A percentile compares a stretch with the other conserved stretches of the same genome.
These are phyloP conservation scores for Pythium grandisporangium DNA, from an alignment of 352 stramenopile genomes.

Conservation along the genomic window DNA sequence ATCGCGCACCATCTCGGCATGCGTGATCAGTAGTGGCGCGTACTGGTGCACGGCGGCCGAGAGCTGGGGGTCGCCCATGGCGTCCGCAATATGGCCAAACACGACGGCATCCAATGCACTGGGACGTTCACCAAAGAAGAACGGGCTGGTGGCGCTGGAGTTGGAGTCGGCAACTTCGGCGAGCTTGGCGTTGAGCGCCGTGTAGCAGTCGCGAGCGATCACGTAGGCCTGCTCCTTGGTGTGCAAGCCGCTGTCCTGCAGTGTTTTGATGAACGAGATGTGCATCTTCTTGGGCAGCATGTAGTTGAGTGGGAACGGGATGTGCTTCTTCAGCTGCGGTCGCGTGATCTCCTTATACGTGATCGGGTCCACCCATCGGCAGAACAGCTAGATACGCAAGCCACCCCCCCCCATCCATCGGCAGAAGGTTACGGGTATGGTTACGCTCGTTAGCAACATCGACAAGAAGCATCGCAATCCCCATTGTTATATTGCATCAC, in stretches of 20 bases:
- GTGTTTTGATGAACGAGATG: slow-evolving; percentile 45
- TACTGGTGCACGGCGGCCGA: slow-evolving; percentile 62
- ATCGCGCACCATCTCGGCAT: slow-evolving; percentile 65
- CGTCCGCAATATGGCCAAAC: slow-evolving; percentile 79
- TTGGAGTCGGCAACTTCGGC: too few relatives aligned
- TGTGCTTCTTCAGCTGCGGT: slow-evolving; percentile 66
- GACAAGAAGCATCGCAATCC: too few relatives aligned
- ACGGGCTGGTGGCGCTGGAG: slow-evolving; percentile 31
- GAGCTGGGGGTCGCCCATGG: slow-evolving; percentile 64
- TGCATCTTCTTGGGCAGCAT: slow-evolving; percentile 84
- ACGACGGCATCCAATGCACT: slow-evolving; percentile 72
- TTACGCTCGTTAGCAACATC: too few relatives aligned
- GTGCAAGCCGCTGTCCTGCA: slow-evolving; percentile 41
- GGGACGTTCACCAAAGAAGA: slow-evolving; percentile 61
- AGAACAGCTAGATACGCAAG: slow-evolving; percentile 38
- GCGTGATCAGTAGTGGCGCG: slow-evolving; percentile 57
- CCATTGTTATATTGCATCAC: too few relatives aligned
- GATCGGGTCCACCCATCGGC: slow-evolving; percentile 75
- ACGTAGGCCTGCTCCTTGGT: slow-evolving; percentile 80
- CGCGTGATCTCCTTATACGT: slow-evolving; percentile 82
- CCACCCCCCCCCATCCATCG: too few relatives aligned
- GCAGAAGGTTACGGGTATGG: too few relatives aligned
- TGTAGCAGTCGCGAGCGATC: slow-evolving; percentile 78
- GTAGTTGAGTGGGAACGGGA: slow-evolving; percentile 78
- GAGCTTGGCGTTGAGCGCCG: slow-evolving; percentile 74